Conservation (phyloP, 495 filamentous ascomycete species). For the Trypethelium eluteriae region DNA sequence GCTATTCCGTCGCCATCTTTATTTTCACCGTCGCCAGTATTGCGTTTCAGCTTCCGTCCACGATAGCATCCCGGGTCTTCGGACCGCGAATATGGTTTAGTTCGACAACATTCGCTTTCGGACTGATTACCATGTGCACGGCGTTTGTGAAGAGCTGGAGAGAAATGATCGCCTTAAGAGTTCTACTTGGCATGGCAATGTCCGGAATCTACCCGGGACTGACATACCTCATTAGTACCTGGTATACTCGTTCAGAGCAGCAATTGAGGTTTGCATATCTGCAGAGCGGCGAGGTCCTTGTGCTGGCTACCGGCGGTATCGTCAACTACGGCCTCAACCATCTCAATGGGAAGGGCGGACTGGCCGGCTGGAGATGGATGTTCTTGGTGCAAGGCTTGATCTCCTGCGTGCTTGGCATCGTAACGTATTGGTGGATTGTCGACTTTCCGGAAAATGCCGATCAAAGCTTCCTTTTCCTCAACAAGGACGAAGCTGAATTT, state of each 20-base stretch:
- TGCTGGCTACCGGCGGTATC: constrained; percentile 62
- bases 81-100: constrained; percentile 65
- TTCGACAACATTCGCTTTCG: constrained; percentile 59
- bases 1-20: constrained; percentile 67
- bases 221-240: constrained; percentile 62
- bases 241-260: constrained; percentile 65
- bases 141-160: constrained; percentile 63
- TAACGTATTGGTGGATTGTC: constrained; percentile 71
- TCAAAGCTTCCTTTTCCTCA: constrained; percentile 56
- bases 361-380: constrained; percentile 57
- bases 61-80: constrained; percentile 58
- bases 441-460: constrained; percentile 68
- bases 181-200: constrained; percentile 62
- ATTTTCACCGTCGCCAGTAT: constrained; percentile 73
- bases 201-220: constrained; percentile 66
- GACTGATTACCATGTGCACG: constrained; percentile 63
- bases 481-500: constrained; percentile 40
- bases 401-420: constrained; percentile 56
- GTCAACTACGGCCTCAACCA: constrained; percentile 66
- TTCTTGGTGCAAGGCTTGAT: constrained; percentile 57
- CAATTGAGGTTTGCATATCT: constrained; percentile 69
- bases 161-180: constrained; percentile 64
- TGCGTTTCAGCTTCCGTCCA: constrained; percentile 66
- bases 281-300: constrained; percentile 59
- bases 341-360: constrained; percentile 49